These are phyloP conservation scores for Fusarium temperatum DNA, from an alignment of 2,329 filamentous ascomycete species.

Conservation along the genomic window DNA sequence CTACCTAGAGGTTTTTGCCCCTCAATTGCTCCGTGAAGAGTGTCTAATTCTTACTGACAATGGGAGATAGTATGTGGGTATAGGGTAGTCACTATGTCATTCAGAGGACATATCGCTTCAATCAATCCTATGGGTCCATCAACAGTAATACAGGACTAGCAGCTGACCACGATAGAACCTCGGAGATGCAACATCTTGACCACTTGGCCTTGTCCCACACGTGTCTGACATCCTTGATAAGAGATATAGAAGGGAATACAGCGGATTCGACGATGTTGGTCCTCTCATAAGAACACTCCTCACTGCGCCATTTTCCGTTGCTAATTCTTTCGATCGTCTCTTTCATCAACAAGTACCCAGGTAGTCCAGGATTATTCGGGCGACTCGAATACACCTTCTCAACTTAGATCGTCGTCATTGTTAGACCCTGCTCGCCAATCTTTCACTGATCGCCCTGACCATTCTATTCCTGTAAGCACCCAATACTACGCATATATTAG, in stretches of 20 bases:
- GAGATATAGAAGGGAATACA: neutral
- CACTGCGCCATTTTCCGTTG: slow-evolving; percentile 20
- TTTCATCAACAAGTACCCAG: neutral
- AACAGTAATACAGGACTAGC: neutral
- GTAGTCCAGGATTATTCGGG: neutral
- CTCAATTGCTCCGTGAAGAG: neutral
- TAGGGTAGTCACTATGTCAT: neutral
- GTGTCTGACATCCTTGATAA: neutral
- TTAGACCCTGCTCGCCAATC: neutral
- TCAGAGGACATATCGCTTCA: neutral
- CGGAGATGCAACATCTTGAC: neutral
- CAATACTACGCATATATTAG: neutral
- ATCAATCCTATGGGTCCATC: neutral
- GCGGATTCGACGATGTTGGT: neutral
- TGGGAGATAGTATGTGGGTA: neutral
- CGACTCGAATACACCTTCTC: slow-evolving; percentile 3
- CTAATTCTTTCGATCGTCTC: neutral
- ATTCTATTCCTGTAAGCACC: neutral
- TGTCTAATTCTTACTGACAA: neutral
- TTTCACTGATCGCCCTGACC: neutral
- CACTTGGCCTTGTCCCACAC: slow-evolving; percentile 1
- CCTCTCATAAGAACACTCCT: neutral
- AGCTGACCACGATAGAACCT: slow-evolving; percentile 10
- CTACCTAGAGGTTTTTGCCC: neutral
- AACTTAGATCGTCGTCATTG: slow-evolving; percentile 3